phyloP scores from a whole-genome alignment of 2,329 filamentous ascomycete species.

The Pseudocercospora macadamiae region DNA sequence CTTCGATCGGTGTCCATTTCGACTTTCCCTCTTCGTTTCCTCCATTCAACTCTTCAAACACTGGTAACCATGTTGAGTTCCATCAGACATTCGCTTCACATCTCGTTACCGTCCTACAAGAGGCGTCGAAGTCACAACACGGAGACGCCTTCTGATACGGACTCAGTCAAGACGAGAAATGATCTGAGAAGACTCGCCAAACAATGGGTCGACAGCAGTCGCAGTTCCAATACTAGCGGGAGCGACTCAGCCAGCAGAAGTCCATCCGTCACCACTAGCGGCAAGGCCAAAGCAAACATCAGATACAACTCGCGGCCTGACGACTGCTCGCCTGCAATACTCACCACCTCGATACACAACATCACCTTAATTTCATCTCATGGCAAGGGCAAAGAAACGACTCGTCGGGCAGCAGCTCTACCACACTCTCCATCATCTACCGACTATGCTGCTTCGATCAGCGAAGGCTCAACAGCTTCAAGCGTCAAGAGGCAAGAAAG shows the following conservation, averaged over 20 bases:
- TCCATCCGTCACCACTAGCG: not conserved
- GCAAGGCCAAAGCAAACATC: not conserved
- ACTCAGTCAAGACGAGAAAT: not conserved
- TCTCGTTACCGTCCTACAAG: not conserved
- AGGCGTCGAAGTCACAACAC: not conserved
- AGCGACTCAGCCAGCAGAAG: not conserved
- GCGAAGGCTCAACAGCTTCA: not conserved
- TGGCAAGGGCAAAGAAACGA: not conserved
- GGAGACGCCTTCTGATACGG: not conserved
- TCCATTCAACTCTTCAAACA: not conserved
- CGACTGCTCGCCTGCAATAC: not conserved
- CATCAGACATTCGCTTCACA: slow-evolving; percentile 3
- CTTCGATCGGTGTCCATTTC: too few species aligned
- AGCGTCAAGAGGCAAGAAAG: not conserved
- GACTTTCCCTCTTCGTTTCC: not conserved
- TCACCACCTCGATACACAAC: not conserved
- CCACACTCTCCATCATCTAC: not conserved
- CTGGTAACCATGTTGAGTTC: not conserved
- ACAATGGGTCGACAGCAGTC: slow-evolving; percentile 4
- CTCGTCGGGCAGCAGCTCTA: not conserved
- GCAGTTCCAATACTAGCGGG: not conserved
- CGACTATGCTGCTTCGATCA: not conserved
- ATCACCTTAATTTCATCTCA: not conserved
- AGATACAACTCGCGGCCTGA: too few species aligned
- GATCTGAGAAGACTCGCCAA: not conserved